Evolutionary conservation across 2,329 filamentous ascomycete species (phyloP).

Genomic region (Fusarium abutilonis): DNA sequence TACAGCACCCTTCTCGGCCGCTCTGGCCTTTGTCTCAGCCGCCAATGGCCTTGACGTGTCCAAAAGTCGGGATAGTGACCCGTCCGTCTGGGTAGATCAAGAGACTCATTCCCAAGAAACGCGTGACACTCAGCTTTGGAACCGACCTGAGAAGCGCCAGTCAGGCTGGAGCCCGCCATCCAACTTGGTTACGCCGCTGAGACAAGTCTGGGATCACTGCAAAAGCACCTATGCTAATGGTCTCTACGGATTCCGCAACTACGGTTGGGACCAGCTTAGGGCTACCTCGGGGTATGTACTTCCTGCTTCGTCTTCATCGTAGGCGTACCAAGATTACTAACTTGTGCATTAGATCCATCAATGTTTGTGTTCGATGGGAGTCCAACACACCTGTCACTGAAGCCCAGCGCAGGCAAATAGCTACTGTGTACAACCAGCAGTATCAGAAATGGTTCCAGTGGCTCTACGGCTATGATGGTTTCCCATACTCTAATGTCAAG

Average conservation of each 20-base stretch:
- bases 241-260: conserved; percentile 45
- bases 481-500: conserved; percentile 54
- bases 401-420: conserved; percentile 51
- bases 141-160: conserved; percentile 41
- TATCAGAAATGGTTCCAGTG: conserved; percentile 55
- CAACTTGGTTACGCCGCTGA: conserved; percentile 37
- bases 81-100: conserved; percentile 6
- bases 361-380: conserved; percentile 56
- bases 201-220: conserved; percentile 46
- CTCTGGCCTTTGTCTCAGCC: conserved; percentile 4
- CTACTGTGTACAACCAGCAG: conserved; percentile 48
- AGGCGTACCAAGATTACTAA: background rate
- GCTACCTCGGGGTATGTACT: conserved; percentile 45
- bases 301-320: no score
- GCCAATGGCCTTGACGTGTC: conserved; percentile 10
- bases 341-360: conserved; percentile 7
- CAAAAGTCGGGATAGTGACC: background rate
- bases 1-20: background rate
- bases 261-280: conserved; percentile 47
- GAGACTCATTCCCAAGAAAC: background rate
- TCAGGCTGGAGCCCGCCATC: conserved; percentile 44
- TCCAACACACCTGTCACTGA: conserved; percentile 50
- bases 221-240: conserved; percentile 40
- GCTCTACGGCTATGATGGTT: conserved; percentile 55
- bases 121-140: conserved; percentile 11